Evolutionary conservation across 306 rosid species (phyloP).

Genomic region (Senna tora): DNA sequence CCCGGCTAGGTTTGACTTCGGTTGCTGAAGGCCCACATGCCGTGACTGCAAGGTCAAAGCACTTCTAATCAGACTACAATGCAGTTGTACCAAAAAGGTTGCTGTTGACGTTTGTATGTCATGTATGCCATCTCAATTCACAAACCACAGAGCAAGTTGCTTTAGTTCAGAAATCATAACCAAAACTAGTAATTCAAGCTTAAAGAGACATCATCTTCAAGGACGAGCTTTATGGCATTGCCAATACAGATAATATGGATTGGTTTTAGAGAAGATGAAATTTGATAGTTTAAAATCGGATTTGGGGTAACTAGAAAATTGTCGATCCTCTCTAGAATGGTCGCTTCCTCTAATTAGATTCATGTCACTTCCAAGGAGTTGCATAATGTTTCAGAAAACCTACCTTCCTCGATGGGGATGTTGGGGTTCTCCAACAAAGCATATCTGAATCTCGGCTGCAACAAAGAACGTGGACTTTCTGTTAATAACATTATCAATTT

Average conservation of each 20-base stretch:
- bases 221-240: not conserved
- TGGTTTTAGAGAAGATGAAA: not conserved
- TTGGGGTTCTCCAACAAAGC: conserved; percentile 50
- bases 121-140: not conserved
- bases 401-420: conserved; percentile 45
- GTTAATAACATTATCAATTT: not conserved
- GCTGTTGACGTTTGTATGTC: not conserved
- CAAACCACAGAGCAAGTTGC: not conserved
- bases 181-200: not conserved
- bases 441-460: conserved; percentile 45
- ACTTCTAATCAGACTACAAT: not conserved
- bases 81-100: not conserved
- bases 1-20: conserved; percentile 32
- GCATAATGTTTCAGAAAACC: not conserved
- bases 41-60: conserved; percentile 46
- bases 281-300: not conserved
- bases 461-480: not conserved
- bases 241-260: not conserved
- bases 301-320: not conserved
- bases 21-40: conserved; percentile 40
- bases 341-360: not conserved
- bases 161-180: conserved; percentile 9
- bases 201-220: not conserved
- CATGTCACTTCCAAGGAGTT: not conserved
- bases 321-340: not conserved